Evolutionary conservation across 2,329 filamentous ascomycete species (phyloP).

Genomic region (Nectriaceae sp.): DNA sequence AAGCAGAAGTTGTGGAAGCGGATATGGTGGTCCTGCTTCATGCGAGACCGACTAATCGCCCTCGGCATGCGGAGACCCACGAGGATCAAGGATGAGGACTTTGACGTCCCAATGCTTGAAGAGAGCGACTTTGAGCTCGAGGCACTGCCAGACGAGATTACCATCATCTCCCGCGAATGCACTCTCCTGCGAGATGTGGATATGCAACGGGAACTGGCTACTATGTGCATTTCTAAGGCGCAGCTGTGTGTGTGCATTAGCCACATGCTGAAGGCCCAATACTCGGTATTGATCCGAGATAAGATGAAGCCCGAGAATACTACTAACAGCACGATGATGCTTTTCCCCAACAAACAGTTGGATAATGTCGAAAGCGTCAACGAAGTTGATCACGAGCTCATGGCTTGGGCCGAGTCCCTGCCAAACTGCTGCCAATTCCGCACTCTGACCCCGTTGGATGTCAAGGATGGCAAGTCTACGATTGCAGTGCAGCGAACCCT

Average conservation of each 20-base stretch:
- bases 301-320: slow-evolving; percentile 77
- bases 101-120: slow-evolving; percentile 87
- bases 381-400: slow-evolving; percentile 76
- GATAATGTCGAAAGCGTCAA: slow-evolving; percentile 81
- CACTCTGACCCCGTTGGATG: slow-evolving; percentile 53
- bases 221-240: slow-evolving; percentile 90
- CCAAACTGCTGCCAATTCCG: slow-evolving; percentile 72
- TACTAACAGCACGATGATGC: slow-evolving; percentile 80
- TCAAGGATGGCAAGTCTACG: slow-evolving; percentile 61
- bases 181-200: slow-evolving; percentile 68
- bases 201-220: slow-evolving; percentile 77
- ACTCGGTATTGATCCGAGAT: slow-evolving; percentile 85
- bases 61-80: slow-evolving; percentile 92
- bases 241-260: slow-evolving; percentile 88
- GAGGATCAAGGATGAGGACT: slow-evolving; percentile 89
- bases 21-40: slow-evolving; percentile 98
- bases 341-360: slow-evolving; percentile 84
- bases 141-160: slow-evolving; percentile 65
- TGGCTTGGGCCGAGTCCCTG: slow-evolving; percentile 73
- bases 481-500: slow-evolving; percentile 76
- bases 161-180: slow-evolving; percentile 70
- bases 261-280: slow-evolving; percentile 86
- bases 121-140: slow-evolving; percentile 83
- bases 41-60: slow-evolving; percentile 89
- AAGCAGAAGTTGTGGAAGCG: slow-evolving; percentile 88